A percentile compares a stretch with the other conserved stretches of the same genome.
Conservation (phyloP, 164 flowering plant genomes). For the Chloranthus sessilifolius region DNA sequence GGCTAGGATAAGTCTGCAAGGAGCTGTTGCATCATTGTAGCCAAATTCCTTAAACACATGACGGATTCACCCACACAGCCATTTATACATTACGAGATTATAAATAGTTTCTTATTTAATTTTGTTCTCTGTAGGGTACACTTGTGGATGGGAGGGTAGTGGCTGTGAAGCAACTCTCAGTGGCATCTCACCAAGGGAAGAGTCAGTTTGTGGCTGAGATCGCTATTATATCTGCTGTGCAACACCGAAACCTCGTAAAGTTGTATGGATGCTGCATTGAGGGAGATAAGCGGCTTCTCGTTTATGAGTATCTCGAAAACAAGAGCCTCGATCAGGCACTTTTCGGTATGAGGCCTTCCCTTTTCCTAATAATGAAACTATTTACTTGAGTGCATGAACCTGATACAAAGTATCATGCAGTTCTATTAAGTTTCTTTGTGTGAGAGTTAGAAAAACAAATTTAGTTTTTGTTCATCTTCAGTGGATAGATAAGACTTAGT, state of each 20-base stretch:
- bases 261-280: slow-evolving; percentile 77
- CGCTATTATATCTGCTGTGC: slow-evolving; percentile 73
- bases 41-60: too few species aligned
- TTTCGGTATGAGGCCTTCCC: slow-evolving; percentile 31
- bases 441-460: too few species aligned
- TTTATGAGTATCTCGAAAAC: slow-evolving; percentile 70
- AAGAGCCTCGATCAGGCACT: slow-evolving; percentile 67
- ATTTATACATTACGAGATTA: too few species aligned
- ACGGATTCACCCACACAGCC: too few species aligned
- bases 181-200: slow-evolving; percentile 66
- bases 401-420: slow-evolving; percentile 50
- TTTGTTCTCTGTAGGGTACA: slow-evolving; percentile 36
- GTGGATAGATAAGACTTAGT: too few species aligned
- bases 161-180: slow-evolving; percentile 69
- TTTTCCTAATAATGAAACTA: slow-evolving; percentile 4
- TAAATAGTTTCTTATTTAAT: background rate
- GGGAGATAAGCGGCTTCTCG: slow-evolving; percentile 51
- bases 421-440: too few species aligned
- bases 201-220: slow-evolving; percentile 65
- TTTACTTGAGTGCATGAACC: slow-evolving; percentile 40
- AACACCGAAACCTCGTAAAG: slow-evolving; percentile 73
- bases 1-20: background rate
- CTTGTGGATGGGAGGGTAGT: slow-evolving; percentile 52
- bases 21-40: too few species aligned
- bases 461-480: too few species aligned